Base-by-base conservation (phyloP, 192 early-diverging fungal species). In the Umbelopsis vinacea region DNA sequence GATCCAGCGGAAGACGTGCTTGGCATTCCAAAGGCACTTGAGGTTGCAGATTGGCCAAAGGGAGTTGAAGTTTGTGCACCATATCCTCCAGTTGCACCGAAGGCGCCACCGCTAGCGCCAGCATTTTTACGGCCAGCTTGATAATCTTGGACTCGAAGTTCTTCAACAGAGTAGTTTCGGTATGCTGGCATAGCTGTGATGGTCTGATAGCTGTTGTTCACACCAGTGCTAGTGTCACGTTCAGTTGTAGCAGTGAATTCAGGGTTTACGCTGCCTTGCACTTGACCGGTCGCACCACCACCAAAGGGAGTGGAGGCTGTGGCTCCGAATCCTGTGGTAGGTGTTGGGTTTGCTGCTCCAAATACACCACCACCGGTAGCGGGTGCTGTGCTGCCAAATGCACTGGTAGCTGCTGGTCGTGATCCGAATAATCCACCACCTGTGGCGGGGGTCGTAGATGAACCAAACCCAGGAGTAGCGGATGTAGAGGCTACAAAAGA, bases 121-220 rank as follows among this genome's bases (percentile, higher is more conserved):
- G 57, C 78, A 67, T 77, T 83, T 72, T 95, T 96, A 60, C 95
- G 93, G 19, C 89, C 89, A 70, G 92, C 88, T 60, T 83, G 76
- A 70, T 98, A 98, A 76, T 98, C 97, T 84, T 94, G 89, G 3
- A 93, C 71, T 21, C 95, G 86, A 50, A 98, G 88, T 81, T 98
- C 96, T 83, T 98, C 96, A 46, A 91, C 87, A 21, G 93, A 97
- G 74, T 81, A 96, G 29, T 84, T 88, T 67, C 87, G 89, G 73
- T 99, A 99, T 19, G 84, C 88, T 12, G 89, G 88, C 95, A 96
- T 97, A 26, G 93, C 92, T 45, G 88, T 86, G 55, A 97, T 92
- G 52, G 84, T 82, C 40, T 90, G 87, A 70, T 89, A 92, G 21
- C 84, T 74, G 38, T 90, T 89, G 35, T 83, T 87, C 5, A 84